These are phyloP conservation scores for Dichotomocladium elegans DNA, from an alignment of 371 early-diverging fungal genomes.

Conservation along the genomic window DNA sequence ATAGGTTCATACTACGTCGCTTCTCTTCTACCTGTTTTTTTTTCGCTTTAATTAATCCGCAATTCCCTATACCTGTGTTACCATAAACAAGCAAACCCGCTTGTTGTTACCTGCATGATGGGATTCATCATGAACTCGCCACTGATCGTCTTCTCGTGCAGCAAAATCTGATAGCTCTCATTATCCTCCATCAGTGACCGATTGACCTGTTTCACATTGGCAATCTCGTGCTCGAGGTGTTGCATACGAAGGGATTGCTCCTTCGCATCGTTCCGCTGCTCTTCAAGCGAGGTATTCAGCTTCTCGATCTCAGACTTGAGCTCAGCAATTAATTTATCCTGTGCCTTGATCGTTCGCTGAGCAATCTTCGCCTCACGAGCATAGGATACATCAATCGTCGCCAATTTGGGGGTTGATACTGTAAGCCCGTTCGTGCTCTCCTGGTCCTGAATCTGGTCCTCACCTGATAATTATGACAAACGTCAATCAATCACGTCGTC, in stretches of 20 bases:
- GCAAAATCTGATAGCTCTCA: constrained; percentile 77
- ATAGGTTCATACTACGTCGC: constrained; percentile 15
- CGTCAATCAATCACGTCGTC: neutral
- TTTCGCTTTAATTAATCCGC: neutral
- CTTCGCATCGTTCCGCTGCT: constrained; percentile 31
- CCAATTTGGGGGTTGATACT: constrained; percentile 29
- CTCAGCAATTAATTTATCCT: constrained; percentile 41
- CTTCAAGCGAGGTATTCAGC: constrained; percentile 31
- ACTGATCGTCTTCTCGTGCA: constrained; percentile 78
- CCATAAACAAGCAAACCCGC: no score
- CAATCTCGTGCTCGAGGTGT: constrained; percentile 54
- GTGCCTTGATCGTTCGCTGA: constrained; percentile 49
- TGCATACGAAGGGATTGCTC: constrained; percentile 40
- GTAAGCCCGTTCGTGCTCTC: neutral
- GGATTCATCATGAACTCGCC: constrained; percentile 74
- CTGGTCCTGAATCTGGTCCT: constrained; percentile 9
- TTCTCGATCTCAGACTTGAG: constrained; percentile 40
- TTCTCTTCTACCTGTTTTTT: constrained; percentile 3
- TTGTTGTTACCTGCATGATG: constrained; percentile 43
- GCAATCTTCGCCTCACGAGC: constrained; percentile 50
- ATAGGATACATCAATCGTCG: constrained; percentile 39
- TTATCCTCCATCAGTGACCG: constrained; percentile 77
- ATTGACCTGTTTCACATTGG: constrained; percentile 66
- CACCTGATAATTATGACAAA: no score
- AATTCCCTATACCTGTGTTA: no score